Evolutionary conservation across 2,329 filamentous ascomycete species (phyloP).

Genomic region (Botrytis deweyae): DNA sequence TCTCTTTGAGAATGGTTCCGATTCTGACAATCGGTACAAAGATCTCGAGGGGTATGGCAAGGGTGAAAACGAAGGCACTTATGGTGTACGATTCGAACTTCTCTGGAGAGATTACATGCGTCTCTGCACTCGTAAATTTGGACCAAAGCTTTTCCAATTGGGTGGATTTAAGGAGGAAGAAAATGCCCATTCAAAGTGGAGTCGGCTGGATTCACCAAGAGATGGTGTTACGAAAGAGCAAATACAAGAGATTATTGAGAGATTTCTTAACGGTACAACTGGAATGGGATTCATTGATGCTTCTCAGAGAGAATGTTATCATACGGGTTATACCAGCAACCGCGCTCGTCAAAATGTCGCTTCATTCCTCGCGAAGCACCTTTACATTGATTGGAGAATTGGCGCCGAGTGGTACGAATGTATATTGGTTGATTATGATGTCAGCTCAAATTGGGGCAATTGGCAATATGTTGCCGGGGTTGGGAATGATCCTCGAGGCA

Average conservation of each 20-base stretch:
- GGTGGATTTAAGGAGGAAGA: constrained; percentile 58
- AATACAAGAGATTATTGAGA: constrained; percentile 50
- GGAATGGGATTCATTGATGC: constrained; percentile 78
- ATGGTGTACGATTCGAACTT: constrained; percentile 68
- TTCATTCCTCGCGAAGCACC: constrained; percentile 69
- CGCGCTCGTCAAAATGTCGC: constrained; percentile 75
- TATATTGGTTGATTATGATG: constrained; percentile 72
- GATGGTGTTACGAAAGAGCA: constrained; percentile 42
- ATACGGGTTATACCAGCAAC: constrained; percentile 78
- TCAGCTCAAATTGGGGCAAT: constrained; percentile 75
- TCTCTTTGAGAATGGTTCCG: constrained; percentile 64
- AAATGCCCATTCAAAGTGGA: constrained; percentile 34
- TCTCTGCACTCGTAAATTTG: constrained; percentile 70
- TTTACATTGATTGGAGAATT: constrained; percentile 75
- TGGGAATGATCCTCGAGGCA: constrained; percentile 73
- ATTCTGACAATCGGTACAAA: constrained; percentile 33
- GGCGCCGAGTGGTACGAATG: constrained; percentile 83
- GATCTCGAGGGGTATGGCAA: constrained; percentile 53
- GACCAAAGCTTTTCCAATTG: constrained; percentile 60
- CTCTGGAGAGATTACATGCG: constrained; percentile 82
- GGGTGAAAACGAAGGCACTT: constrained; percentile 71
- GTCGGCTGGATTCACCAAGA: constrained; percentile 27
- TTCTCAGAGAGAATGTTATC: constrained; percentile 68
- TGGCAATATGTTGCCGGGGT: constrained; percentile 82
- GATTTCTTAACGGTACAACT: constrained; percentile 66